A percentile compares a stretch with the other conserved stretches of the same genome.
phyloP scores from a whole-genome alignment of 1,284 basidiomycete species.

The Athelia psychrophila region DNA sequence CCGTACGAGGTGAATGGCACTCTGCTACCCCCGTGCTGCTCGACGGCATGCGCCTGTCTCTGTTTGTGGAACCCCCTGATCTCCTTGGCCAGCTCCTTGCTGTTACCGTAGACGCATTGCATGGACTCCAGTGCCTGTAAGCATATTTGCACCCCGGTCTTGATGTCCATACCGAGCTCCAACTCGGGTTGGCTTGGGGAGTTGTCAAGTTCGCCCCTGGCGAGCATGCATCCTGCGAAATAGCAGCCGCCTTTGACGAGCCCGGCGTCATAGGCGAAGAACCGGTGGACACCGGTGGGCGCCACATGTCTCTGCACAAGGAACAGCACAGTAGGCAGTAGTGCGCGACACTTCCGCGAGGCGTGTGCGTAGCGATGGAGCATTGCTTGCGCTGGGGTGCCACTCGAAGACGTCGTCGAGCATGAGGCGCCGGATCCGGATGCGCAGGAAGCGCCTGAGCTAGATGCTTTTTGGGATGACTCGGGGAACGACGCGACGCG shows the following conservation, averaged over 20 bases:
- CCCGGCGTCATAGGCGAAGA: slow-evolving; percentile 82
- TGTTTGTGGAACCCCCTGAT: slow-evolving; percentile 62
- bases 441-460: slow-evolving; percentile 18
- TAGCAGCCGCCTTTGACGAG: slow-evolving; percentile 79
- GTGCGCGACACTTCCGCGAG: slow-evolving; percentile 43
- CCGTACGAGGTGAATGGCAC: background rate
- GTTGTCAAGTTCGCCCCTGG: slow-evolving; percentile 46
- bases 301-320: slow-evolving; percentile 61
- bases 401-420: slow-evolving; percentile 44
- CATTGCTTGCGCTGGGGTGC: slow-evolving; percentile 41
- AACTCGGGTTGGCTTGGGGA: slow-evolving; percentile 29
- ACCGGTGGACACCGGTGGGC: slow-evolving; percentile 30
- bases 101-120: slow-evolving; percentile 78
- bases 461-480: slow-evolving; percentile 19
- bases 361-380: slow-evolving; percentile 40
- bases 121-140: slow-evolving; percentile 72
- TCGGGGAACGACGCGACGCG: slow-evolving; percentile 33
- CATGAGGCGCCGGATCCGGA: slow-evolving; percentile 23
- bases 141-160: slow-evolving; percentile 71
- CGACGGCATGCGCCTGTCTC: background rate
- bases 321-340: slow-evolving; percentile 55
- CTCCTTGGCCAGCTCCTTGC: slow-evolving; percentile 64
- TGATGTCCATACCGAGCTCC: slow-evolving; percentile 52
- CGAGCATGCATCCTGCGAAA: slow-evolving; percentile 74
- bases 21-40: background rate